A percentile compares a stretch with the other conserved stretches of the same genome.
Conservation (phyloP, 2,329 filamentous ascomycete genomes). For the Pseudogymnoascus pannorum region DNA sequence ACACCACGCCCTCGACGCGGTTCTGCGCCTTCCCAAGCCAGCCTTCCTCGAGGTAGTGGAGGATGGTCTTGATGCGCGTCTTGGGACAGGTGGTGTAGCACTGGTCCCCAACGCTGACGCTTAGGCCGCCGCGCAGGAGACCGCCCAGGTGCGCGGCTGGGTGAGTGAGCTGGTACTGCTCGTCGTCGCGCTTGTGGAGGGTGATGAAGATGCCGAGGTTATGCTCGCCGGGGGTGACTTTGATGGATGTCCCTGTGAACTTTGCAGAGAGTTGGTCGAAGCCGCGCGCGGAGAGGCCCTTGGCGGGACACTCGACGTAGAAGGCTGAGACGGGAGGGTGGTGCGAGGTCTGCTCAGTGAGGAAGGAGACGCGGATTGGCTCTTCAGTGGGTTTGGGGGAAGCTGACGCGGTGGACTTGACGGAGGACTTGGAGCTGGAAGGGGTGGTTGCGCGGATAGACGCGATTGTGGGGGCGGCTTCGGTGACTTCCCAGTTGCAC, state of each 20-base stretch:
- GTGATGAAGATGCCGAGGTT: constrained; percentile 95
- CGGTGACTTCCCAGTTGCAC: constrained; percentile 93
- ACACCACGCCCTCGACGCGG: constrained; percentile 83
- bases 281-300: constrained; percentile 77
- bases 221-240: constrained; percentile 83
- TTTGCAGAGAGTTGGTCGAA: constrained; percentile 97
- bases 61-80: constrained; percentile 82
- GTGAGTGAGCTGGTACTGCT: constrained; percentile 92
- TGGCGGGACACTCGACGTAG: constrained; percentile 85
- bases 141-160: constrained; percentile 89
- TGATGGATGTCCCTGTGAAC: constrained; percentile 92
- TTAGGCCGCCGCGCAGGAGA: constrained; percentile 77
- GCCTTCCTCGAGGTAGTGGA: constrained; percentile 89
- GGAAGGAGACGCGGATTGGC: constrained; percentile 75
- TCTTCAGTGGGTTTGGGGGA: constrained; percentile 28
- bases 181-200: constrained; percentile 68
- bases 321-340: constrained; percentile 97
- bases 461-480: constrained; percentile 59
- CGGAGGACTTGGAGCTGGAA: constrained; percentile 24
- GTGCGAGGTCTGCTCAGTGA: constrained; percentile 96
- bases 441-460: constrained; percentile 17
- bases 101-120: constrained; percentile 81
- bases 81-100: constrained; percentile 86
- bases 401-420: constrained; percentile 28
- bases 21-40: constrained; percentile 92